Base-by-base conservation (phyloP, 345 rosid genomes). In the Mallotus nudiflorus region DNA sequence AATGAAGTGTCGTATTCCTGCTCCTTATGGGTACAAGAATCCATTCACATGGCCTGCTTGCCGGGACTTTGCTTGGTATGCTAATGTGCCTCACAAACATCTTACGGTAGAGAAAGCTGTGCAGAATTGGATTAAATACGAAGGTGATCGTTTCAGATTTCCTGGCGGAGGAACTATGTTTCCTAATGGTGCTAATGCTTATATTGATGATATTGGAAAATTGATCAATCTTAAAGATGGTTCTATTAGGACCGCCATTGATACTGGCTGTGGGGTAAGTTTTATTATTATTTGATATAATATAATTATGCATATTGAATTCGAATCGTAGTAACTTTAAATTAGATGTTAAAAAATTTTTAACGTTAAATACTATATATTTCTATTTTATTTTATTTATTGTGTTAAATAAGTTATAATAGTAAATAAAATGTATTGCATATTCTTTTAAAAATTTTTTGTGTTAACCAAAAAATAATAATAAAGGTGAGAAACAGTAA, bases 91-190 rank as follows among this genome's bases (percentile, higher is more conserved):
- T 16, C 85, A 85, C 71, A 77, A 79, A 57, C 86, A 82, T 24
- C 81, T 85, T 1, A 83, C 89, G 20, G 82, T 80, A 44, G 89
- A 83, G 82, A 85, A 85, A 79, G 85, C 89, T 20, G 85, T 67
- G 66, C 86, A 85, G 74, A 85, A 85, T 55, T 85, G 89, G 89
- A 85, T 85, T 37, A 76, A 67, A 31, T 82, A 45, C 66, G 77
- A 74, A 61, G 86, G 82, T 12, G 81, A 82, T 19, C 77, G 78
- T 28, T 82, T 85, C 54, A 72, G 71, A 57, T 85, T 85, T 56
- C 89, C 89, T 4, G 86, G 85, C 1, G 89, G 89, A 45, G 89
- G 89, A 18, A 85, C 89, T 62, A 77, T 76, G 82, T 85, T 85
- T 73, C 88, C 84, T 33, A 61, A 82, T 39, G 89, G 86, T 16